phyloP scores from a whole-genome alignment of 2,329 filamentous ascomycete species.

The Macroventuria anomochaeta region DNA sequence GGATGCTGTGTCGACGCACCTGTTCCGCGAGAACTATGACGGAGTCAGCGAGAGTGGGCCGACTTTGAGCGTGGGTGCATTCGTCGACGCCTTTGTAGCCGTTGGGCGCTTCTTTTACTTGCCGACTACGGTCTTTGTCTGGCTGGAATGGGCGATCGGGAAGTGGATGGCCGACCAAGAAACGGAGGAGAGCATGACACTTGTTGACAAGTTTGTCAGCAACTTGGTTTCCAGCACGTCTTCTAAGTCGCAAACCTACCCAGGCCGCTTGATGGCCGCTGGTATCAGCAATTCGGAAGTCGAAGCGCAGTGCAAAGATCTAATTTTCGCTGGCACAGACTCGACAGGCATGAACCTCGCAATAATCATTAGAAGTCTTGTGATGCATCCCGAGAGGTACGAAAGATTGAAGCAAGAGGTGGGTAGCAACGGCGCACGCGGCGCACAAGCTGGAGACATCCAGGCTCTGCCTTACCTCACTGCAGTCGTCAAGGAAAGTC shows the following conservation, averaged over 20 bases:
- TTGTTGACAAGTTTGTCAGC: slow-evolving; percentile 54
- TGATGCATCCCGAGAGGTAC: slow-evolving; percentile 29
- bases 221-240: slow-evolving; percentile 48
- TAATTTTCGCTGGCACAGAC: slow-evolving; percentile 47
- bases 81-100: slow-evolving; percentile 63
- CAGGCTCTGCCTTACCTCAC: slow-evolving; percentile 53
- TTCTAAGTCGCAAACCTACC: slow-evolving; percentile 53
- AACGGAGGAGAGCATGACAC: slow-evolving; percentile 44
- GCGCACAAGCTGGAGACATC: slow-evolving; percentile 19
- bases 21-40: slow-evolving; percentile 61
- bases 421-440: slow-evolving; percentile 18
- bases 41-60: slow-evolving; percentile 50
- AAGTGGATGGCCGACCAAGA: slow-evolving; percentile 46
- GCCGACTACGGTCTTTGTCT: slow-evolving; percentile 51
- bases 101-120: slow-evolving; percentile 63
- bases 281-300: slow-evolving; percentile 55
- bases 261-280: slow-evolving; percentile 55
- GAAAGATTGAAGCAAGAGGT: slow-evolving; percentile 31
- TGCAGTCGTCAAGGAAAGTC: slow-evolving; percentile 55
- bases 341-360: slow-evolving; percentile 39
- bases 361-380: slow-evolving; percentile 28
- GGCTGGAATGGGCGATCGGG: slow-evolving; percentile 47
- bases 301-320: slow-evolving; percentile 60
- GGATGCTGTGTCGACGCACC: slow-evolving; percentile 61
- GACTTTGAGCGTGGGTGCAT: slow-evolving; percentile 52